Evolutionary conservation across 108 stramenopile species (phyloP).

Genomic region (Cyclotella choctawhatcheeana): DNA sequence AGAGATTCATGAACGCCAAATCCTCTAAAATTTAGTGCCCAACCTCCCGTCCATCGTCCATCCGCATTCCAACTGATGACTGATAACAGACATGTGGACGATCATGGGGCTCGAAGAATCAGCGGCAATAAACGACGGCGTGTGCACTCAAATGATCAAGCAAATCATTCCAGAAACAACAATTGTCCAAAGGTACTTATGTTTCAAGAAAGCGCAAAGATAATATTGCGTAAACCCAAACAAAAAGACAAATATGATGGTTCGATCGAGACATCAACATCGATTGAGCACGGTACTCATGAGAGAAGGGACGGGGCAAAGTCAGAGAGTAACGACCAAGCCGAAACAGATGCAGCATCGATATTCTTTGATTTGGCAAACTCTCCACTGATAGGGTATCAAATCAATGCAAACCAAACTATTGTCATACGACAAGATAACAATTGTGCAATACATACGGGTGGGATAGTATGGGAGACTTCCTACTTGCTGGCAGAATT

Average conservation of each 20-base stretch:
- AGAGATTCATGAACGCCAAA: too few species aligned
- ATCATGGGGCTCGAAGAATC: too few species aligned
- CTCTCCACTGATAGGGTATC: constrained; percentile 61
- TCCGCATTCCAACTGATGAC: too few species aligned
- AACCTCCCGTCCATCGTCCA: too few species aligned
- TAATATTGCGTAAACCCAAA: not conserved
- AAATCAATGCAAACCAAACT: constrained; percentile 31
- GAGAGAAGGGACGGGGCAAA: not conserved
- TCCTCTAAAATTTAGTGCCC: too few species aligned
- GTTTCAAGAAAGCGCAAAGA: not conserved
- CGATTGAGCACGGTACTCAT: not conserved
- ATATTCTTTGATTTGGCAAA: constrained; percentile 79
- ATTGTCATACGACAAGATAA: constrained; percentile 62
- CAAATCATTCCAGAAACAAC: not conserved
- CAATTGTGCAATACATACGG: constrained; percentile 62
- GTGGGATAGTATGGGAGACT: constrained; percentile 86
- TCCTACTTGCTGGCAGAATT: constrained; percentile 54
- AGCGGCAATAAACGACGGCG: not conserved
- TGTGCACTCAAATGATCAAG: not conserved
- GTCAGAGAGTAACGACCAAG: not conserved
- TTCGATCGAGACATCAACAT: not conserved
- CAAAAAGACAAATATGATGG: not conserved
- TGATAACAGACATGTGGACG: too few species aligned
- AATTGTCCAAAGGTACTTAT: not conserved
- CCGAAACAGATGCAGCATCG: constrained; percentile 20